These are phyloP conservation scores for Cajanus cajan DNA, from an alignment of 306 rosid species.

Conservation along the genomic window DNA sequence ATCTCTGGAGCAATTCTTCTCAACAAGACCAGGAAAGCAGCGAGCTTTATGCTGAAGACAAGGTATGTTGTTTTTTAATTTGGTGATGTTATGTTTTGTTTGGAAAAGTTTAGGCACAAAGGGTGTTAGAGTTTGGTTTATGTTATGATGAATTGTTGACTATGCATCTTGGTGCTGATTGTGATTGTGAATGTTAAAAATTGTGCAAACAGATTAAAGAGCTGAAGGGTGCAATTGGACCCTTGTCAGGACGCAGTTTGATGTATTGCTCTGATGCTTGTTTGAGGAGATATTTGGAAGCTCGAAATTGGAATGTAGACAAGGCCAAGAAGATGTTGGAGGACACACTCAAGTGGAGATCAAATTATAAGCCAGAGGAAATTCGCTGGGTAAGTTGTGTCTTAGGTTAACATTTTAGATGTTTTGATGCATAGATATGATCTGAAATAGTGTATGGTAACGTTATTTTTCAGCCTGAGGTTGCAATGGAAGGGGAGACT, in stretches of 20 bases:
- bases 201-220: conserved; percentile 55
- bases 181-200: background rate
- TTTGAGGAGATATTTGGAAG: conserved; percentile 71
- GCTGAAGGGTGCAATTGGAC: conserved; percentile 65
- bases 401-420: conserved; percentile 32
- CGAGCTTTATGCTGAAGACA: conserved; percentile 37
- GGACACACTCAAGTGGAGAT: conserved; percentile 79
- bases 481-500: conserved; percentile 51
- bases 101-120: background rate
- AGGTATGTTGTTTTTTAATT: conserved; percentile 33
- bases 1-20: conserved; percentile 35
- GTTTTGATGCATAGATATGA: conserved; percentile 8
- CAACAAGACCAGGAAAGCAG: conserved; percentile 30
- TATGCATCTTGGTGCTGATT: background rate
- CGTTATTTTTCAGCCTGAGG: conserved; percentile 40
- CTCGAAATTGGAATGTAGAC: conserved; percentile 80
- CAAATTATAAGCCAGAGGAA: conserved; percentile 74
- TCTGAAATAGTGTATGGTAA: conserved; percentile 9
- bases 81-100: conserved; percentile 5
- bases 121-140: background rate
- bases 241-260: conserved; percentile 59
- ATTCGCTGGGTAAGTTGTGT: conserved; percentile 83
- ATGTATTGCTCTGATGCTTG: conserved; percentile 72
- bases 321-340: conserved; percentile 78
- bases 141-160: background rate